Conservation (phyloP, 192 early-diverging fungal genomes). For the Backusella tarrabulga region DNA sequence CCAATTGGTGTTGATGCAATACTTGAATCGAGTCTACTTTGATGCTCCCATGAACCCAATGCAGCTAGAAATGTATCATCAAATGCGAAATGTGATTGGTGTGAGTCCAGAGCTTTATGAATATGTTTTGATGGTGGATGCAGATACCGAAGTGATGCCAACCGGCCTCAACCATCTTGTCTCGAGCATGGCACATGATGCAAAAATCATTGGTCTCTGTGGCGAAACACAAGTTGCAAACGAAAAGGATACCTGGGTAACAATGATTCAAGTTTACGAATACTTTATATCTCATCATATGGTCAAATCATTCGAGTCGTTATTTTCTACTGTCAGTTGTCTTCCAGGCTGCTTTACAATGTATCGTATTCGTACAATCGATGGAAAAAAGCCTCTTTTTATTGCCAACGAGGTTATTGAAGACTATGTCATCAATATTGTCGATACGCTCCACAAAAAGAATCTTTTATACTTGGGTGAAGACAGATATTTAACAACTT, state of each 20-base stretch:
- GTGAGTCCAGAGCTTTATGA: conserved; percentile 94
- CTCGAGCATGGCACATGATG: conserved; percentile 85
- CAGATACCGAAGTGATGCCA: conserved; percentile 88
- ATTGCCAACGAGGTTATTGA: conserved; percentile 86
- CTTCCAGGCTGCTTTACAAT: conserved; percentile 99
- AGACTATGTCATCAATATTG: conserved; percentile 91
- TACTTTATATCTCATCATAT: conserved; percentile 97
- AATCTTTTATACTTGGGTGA: conserved; percentile 97
- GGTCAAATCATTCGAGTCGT: conserved; percentile 95
- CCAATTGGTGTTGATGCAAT: conserved; percentile 96
- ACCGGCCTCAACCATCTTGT: conserved; percentile 92
- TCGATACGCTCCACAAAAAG: conserved; percentile 98
- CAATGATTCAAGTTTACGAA: conserved; percentile 99
- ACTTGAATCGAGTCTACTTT: conserved; percentile 95
- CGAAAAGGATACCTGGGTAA: conserved; percentile 91
- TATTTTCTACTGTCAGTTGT: conserved; percentile 95
- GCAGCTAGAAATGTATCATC: conserved; percentile 97
- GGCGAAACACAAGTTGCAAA: conserved; percentile 94
- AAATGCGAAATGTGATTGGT: conserved; percentile 98
- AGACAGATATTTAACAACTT: conserved; percentile 93
- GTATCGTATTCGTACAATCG: conserved; percentile 90
- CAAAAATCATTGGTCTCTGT: conserved; percentile 89
- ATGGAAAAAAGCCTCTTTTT: conserved; percentile 86
- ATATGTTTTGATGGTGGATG: conserved; percentile 96
- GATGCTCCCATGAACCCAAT: conserved; percentile 91